Conservation (phyloP, 129 eudicot genomes). For the Artemisia annua region DNA sequence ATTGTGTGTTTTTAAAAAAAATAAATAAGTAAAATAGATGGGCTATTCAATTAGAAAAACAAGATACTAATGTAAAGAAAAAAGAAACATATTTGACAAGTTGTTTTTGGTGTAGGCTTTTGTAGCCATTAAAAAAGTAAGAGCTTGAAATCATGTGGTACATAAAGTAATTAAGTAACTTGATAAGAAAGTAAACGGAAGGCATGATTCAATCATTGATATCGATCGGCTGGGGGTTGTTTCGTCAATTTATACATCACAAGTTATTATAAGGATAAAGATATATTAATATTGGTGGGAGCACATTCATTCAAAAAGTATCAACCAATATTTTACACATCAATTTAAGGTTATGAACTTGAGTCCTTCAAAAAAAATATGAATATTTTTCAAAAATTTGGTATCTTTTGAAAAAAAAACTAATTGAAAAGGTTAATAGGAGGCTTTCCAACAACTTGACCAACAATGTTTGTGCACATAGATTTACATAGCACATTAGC, state of each 20-base stretch:
- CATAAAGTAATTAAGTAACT: conserved; percentile 37
- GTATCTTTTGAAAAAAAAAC: too few species aligned
- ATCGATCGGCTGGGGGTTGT: conserved; percentile 22
- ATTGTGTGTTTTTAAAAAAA: too few species aligned
- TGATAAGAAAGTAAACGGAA: conserved; percentile 40
- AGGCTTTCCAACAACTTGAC: too few species aligned
- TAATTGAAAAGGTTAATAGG: too few species aligned
- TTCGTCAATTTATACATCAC: conserved; percentile 10
- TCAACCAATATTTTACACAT: conserved; percentile 15
- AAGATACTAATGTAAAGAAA: too few species aligned
- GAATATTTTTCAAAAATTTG: too few species aligned
- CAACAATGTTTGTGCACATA: too few species aligned
- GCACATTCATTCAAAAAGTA: conserved; percentile 12
- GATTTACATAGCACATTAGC: too few species aligned
- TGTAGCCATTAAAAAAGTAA: conserved; percentile 26
- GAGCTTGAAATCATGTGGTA: conserved; percentile 24
- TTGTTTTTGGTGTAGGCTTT: conserved; percentile 31
- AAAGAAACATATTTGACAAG: neutral
- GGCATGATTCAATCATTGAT: conserved; percentile 34
- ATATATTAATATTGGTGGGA: neutral
- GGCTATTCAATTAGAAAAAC: too few species aligned
- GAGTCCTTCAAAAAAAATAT: too few species aligned
- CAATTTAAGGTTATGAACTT: neutral
- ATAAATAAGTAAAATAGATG: neutral
- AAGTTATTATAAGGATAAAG: neutral